Base-by-base conservation (phyloP, 208 protist species). In the Hexamita inflata region DNA sequence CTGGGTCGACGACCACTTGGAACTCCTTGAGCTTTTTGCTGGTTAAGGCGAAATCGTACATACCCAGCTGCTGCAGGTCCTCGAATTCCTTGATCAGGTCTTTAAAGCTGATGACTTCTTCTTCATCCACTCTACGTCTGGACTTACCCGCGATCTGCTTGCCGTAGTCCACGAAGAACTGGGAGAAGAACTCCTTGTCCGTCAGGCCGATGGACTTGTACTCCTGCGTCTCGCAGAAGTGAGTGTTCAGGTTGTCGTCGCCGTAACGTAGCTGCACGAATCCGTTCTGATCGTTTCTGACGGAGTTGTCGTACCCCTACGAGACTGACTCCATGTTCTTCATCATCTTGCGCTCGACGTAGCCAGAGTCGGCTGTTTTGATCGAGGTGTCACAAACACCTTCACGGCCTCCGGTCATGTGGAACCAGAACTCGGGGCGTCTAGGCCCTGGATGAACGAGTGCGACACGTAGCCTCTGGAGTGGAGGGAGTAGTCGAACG, bases 341-440 rank as follows among this genome's bases (percentile, higher is more conserved):
- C 87, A 97, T 96, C 38, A 99, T 84, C 65, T 94, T 87, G 38
- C 97, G 88, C 84, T 98, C 95, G 86, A 99, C 96, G 81, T 99
- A 99, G 9, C 97, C 96, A n/a, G 97, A 99, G 77, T 99, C 94
- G 1, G 96, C 96, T 28, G 95, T 99, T 81, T 99, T 99, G 35
- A 98, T 94, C 32, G 96, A 95, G 4, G 95, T 98, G 81, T 99
- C 96, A 28, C 99, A 93, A 7, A 99, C 88, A 28, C 86, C 84
- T 78, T 88, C 79, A 73, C 77, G 41, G 38, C 75, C 76, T 39
- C 70, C 94, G 93, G 98, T 98, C 34, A 95, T 97, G 83, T 99
- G 96, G 82, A 98, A 98, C 80, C 97, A 98, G 82, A 98, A 99
- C 85, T 99, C 96, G 1, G 90, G 93, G 35, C 94, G 91, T 13